Evolutionary conservation across 2,329 filamentous ascomycete species (phyloP).

Genomic region (Bimuria novae-zelandiae): DNA sequence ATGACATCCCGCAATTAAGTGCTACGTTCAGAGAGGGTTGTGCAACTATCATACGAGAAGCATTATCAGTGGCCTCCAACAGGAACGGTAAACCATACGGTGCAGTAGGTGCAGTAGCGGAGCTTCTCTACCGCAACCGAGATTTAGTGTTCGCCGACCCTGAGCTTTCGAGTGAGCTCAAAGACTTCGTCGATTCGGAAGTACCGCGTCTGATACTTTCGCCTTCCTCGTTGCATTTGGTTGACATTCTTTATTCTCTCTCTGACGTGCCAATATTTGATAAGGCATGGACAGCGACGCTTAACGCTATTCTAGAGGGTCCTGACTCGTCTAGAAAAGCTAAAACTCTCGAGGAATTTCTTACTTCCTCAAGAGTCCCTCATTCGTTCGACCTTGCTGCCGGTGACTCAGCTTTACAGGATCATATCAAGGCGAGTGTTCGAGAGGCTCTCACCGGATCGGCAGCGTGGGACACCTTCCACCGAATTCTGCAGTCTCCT

Average conservation of each 20-base stretch:
- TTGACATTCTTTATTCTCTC: conserved; percentile 65
- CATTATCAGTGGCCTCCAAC: conserved; percentile 55
- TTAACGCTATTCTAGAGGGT: conserved; percentile 35
- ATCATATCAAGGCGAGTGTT: conserved; percentile 38
- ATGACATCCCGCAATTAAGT: conserved; percentile 13
- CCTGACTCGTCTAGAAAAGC: conserved; percentile 32
- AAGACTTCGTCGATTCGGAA: conserved; percentile 58
- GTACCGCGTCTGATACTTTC: conserved; percentile 66
- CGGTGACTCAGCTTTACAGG: conserved; percentile 42
- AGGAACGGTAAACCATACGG: conserved; percentile 70
- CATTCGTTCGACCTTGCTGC: conserved; percentile 42
- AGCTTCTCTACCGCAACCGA: conserved; percentile 53
- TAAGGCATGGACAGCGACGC: conserved; percentile 34
- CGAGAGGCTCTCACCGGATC: conserved; percentile 36
- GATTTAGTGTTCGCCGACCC: conserved; percentile 47
- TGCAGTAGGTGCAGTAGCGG: conserved; percentile 63
- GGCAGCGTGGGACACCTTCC: conserved; percentile 43
- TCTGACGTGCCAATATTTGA: conserved; percentile 35
- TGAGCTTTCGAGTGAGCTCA: conserved; percentile 49
- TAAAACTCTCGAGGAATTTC: conserved; percentile 36
- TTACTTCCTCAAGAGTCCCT: conserved; percentile 44
- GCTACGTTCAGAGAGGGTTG: conserved; percentile 41
- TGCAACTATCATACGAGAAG: conserved; percentile 52
- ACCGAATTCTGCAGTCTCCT: conserved; percentile 41
- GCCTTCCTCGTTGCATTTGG: conserved; percentile 68